Evolutionary conservation across 495 filamentous ascomycete species (phyloP).

Genomic region (Chaetomium tenue): DNA sequence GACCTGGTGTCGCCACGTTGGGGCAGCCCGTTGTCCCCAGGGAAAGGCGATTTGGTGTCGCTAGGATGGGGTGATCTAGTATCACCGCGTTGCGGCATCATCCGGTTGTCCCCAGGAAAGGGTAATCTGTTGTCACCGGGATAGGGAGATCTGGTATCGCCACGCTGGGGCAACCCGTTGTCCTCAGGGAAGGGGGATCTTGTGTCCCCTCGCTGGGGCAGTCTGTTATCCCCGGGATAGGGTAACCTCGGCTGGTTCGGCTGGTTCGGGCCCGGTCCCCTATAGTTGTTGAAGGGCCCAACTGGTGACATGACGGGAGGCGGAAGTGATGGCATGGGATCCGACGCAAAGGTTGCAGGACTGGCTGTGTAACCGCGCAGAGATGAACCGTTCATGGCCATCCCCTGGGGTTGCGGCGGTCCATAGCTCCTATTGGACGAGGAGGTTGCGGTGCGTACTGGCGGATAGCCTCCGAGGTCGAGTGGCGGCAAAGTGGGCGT

Average conservation of each 20-base stretch:
- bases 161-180: constrained; percentile 9
- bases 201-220: constrained; percentile 3
- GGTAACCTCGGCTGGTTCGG: constrained; percentile 17
- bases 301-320: constrained; percentile 35
- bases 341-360: constrained; percentile 35
- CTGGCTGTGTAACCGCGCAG: constrained; percentile 33
- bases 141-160: constrained; percentile 4
- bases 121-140: constrained; percentile 18
- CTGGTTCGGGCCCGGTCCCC: constrained; percentile 27
- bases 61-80: background rate
- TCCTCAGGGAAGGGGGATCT: constrained; percentile 7
- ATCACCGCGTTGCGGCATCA: constrained; percentile 12
- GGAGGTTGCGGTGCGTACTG: constrained; percentile 27
- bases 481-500: constrained; percentile 44
- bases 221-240: constrained; percentile 16
- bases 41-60: background rate
- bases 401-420: constrained; percentile 43
- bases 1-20: background rate
- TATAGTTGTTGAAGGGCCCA: constrained; percentile 31
- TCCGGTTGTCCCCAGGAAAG: background rate
- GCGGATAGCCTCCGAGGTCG: constrained; percentile 39
- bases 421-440: constrained; percentile 45
- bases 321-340: constrained; percentile 38
- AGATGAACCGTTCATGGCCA: constrained; percentile 21
- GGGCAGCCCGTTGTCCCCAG: constrained; percentile 8